These are phyloP conservation scores for Stemphylium beticola DNA, from an alignment of 2,329 filamentous ascomycete species.

Conservation along the genomic window DNA sequence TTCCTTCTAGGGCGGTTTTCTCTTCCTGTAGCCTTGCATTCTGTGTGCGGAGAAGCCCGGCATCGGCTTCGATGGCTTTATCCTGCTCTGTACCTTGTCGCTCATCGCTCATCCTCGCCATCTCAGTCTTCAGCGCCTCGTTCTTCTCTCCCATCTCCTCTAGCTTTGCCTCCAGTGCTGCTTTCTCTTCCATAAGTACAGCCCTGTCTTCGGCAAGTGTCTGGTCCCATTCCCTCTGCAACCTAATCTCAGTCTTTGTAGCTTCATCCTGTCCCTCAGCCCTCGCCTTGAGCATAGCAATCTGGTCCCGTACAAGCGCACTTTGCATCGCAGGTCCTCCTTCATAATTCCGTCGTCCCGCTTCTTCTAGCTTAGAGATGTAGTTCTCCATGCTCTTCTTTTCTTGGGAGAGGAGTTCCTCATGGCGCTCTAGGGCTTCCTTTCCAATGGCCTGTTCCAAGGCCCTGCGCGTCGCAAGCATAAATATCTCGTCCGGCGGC, in stretches of 20 bases:
- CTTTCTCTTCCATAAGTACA: neutral
- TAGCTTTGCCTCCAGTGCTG: neutral
- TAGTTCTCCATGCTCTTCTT: constrained; percentile 4
- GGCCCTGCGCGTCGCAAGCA: constrained; percentile 1
- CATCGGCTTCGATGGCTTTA: neutral
- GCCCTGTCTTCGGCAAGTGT: neutral
- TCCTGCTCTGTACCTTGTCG: neutral
- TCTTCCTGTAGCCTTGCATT: neutral
- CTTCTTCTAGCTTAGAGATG: constrained; percentile 4
- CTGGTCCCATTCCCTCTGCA: constrained; percentile 2
- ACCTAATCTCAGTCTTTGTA: constrained; percentile 1
- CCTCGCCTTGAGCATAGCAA: constrained; percentile 2
- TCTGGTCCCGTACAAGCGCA: neutral
- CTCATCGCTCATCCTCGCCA: neutral
- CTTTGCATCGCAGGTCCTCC: neutral
- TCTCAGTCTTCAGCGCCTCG: neutral
- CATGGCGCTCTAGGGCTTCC: neutral
- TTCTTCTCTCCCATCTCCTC: neutral
- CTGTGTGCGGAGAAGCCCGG: neutral
- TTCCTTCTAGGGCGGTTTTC: neutral
- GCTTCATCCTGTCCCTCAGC: neutral
- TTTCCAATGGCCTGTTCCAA: constrained; percentile 7
- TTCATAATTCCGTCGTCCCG: neutral
- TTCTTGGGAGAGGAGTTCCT: neutral
- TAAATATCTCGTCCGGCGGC: neutral